A percentile compares a stretch with the other conserved stretches of the same genome.
These are phyloP conservation scores for Cystobasidium onofrii DNA, from an alignment of 768 basidiomycete genomes.

Conservation along the genomic window DNA sequence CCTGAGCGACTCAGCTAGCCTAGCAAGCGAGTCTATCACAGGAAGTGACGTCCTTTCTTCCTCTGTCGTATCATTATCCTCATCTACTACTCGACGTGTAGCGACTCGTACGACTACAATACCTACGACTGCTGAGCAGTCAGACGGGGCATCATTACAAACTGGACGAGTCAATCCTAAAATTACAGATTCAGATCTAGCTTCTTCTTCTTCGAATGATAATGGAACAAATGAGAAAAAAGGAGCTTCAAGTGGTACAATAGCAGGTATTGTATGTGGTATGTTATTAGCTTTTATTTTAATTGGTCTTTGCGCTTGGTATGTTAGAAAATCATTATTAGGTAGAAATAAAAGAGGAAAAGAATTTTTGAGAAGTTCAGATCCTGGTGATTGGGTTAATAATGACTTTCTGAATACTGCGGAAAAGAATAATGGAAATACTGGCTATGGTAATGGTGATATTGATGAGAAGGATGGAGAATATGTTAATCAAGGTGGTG, in stretches of 20 bases:
- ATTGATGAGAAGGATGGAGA: background rate
- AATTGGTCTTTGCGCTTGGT: background rate
- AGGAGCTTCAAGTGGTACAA: background rate
- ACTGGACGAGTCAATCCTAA: background rate
- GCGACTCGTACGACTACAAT: too few relatives aligned
- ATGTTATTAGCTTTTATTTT: background rate
- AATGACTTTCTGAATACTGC: background rate
- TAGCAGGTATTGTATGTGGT: constrained; percentile 7
- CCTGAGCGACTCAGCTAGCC: background rate
- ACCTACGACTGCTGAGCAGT: too few relatives aligned
- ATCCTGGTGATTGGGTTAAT: constrained; percentile 11
- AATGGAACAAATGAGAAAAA: background rate
- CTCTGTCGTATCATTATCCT: too few relatives aligned
- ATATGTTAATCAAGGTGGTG: background rate
- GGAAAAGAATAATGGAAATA: background rate
- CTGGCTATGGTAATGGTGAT: background rate
- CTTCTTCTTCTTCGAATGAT: background rate
- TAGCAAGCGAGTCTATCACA: background rate
- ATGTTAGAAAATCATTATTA: background rate
- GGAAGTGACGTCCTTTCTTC: too few relatives aligned
- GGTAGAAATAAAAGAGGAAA: constrained; percentile 4
- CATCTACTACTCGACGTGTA: too few relatives aligned
- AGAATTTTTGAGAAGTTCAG: constrained; percentile 9
- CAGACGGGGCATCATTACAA: too few relatives aligned
- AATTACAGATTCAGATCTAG: background rate